phyloP scores from a whole-genome alignment of 2,329 filamentous ascomycete species.

The Epichloe gansuensis region DNA sequence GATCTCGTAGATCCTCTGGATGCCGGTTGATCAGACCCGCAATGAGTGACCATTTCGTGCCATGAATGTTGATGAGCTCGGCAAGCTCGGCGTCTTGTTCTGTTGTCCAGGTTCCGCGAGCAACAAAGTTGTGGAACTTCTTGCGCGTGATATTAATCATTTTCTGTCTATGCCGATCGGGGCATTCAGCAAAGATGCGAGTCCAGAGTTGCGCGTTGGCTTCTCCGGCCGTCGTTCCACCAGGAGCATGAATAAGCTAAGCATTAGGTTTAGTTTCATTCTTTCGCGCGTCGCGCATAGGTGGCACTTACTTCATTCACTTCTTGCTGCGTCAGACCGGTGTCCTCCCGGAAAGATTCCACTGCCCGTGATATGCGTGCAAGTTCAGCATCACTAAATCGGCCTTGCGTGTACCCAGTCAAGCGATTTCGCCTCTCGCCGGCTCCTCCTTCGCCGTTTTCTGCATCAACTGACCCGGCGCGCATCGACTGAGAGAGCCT shows the following conservation, averaged over 20 bases:
- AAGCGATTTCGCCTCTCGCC: slow-evolving; percentile 13
- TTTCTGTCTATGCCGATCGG: slow-evolving; percentile 37
- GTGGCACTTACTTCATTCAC: slow-evolving; percentile 30
- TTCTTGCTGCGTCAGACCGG: slow-evolving; percentile 28
- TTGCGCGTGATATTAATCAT: slow-evolving; percentile 45
- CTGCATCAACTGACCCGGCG: slow-evolving; percentile 11
- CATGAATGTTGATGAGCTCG: slow-evolving; percentile 22
- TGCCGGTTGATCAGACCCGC: slow-evolving; percentile 49
- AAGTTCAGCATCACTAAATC: slow-evolving; percentile 32
- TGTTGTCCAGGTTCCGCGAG: slow-evolving; percentile 31
- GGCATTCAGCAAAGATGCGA: slow-evolving; percentile 32
- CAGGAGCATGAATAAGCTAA: slow-evolving; percentile 24
- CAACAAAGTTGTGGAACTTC: slow-evolving; percentile 52
- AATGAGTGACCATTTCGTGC: slow-evolving; percentile 49
- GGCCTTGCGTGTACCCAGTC: slow-evolving; percentile 22
- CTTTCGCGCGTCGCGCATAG: slow-evolving; percentile 10
- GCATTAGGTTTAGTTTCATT: slow-evolving; percentile 4
- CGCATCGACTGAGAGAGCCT: slow-evolving; percentile 13
- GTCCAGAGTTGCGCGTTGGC: slow-evolving; percentile 35
- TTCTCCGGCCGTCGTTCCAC: slow-evolving; percentile 23
- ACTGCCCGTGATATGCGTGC: slow-evolving; percentile 28
- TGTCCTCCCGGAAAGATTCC: slow-evolving; percentile 29
- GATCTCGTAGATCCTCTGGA: slow-evolving; percentile 53
- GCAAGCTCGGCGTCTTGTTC: slow-evolving; percentile 25
- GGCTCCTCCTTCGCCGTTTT: slow-evolving; percentile 7